Conservation (phyloP, 169 alveolate species). For the Plasmodium billcollinsi region DNA sequence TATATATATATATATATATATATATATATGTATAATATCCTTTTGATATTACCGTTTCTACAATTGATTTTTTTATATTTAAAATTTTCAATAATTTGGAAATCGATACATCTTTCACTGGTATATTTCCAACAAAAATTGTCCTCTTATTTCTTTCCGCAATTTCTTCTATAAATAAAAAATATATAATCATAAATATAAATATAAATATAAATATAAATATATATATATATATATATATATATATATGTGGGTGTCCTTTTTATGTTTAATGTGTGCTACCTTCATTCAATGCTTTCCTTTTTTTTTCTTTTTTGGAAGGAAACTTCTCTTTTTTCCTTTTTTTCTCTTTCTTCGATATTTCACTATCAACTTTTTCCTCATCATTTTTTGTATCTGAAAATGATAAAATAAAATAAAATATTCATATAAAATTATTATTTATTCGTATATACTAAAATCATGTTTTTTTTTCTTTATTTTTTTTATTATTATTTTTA, state of each 20-base stretch:
- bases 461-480: neutral
- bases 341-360: neutral
- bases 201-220: too few relatives aligned
- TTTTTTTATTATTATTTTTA: neutral
- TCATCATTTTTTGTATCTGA: neutral
- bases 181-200: neutral
- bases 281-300: neutral
- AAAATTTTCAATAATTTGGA: constrained; percentile 21
- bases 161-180: neutral
- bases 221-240: neutral
- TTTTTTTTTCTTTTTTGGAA: neutral
- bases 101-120: constrained; percentile 12
- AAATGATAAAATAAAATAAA: neutral
- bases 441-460: neutral
- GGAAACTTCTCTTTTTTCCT: neutral
- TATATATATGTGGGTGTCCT: neutral
- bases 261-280: neutral
- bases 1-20: neutral
- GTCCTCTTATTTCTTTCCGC: constrained; percentile 34
- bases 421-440: neutral
- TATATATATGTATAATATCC: neutral
- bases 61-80: constrained; percentile 15
- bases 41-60: constrained; percentile 27
- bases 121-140: constrained; percentile 55
- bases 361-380: neutral